Percentiles rank a stretch among this genome's conserved stretches.
Conservation (phyloP, 176 grass and related monocot genomes). For the Areca catechu region DNA sequence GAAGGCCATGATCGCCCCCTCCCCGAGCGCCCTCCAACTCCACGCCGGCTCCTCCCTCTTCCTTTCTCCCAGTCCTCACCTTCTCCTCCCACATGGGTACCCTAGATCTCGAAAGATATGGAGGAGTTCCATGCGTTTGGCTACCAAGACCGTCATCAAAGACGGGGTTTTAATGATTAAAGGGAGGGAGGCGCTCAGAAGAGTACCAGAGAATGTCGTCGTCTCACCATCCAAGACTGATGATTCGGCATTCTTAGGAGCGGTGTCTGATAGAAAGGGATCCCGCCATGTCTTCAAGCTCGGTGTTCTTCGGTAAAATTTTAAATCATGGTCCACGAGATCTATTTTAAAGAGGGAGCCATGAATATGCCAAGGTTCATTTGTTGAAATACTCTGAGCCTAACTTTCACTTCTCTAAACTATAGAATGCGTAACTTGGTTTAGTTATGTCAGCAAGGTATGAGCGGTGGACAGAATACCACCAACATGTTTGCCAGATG, state of each 20-base stretch:
- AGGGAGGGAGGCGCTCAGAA: slow-evolving; percentile 2
- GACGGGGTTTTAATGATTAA: slow-evolving; percentile 15
- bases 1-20: neutral
- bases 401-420: no score
- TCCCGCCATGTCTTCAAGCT: slow-evolving; percentile 22
- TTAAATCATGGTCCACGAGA: neutral
- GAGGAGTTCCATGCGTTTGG: slow-evolving; percentile 9
- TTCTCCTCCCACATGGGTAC: neutral
- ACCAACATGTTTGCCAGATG: no score
- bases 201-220: slow-evolving; percentile 10
- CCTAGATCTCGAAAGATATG: neutral
- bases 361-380: neutral
- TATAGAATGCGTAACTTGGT: no score
- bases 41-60: slow-evolving; percentile 1
- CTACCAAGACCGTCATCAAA: slow-evolving; percentile 7
- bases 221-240: neutral
- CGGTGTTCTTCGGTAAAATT: slow-evolving; percentile 8
- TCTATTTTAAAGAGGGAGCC: neutral
- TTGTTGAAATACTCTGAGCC: no score
- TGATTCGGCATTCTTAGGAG: slow-evolving; percentile 8
- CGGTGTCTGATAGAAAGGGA: neutral
- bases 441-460: no score
- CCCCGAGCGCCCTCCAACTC: neutral
- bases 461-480: no score
- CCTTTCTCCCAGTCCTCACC: neutral